Evolutionary conservation across 2,329 filamentous ascomycete species (phyloP).

Genomic region (Xylaria sp.): DNA sequence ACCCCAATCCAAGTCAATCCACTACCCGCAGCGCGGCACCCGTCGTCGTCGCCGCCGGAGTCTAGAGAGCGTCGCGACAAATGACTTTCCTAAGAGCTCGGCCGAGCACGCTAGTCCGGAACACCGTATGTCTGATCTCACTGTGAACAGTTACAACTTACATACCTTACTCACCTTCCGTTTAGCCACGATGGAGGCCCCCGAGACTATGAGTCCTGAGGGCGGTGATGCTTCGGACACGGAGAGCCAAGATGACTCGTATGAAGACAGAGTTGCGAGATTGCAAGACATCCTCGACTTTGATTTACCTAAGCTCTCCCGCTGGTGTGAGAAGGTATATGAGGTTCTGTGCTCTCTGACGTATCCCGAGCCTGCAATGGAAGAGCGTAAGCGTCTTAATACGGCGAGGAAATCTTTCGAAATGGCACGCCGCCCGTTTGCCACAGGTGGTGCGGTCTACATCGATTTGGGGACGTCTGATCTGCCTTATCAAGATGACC

Average conservation of each 20-base stretch:
- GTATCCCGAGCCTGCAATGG: constrained; percentile 29
- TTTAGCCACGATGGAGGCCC: constrained; percentile 28
- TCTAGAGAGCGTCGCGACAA: constrained; percentile 40
- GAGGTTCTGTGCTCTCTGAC: constrained; percentile 35
- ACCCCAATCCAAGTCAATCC: constrained; percentile 26
- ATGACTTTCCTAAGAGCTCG: constrained; percentile 37
- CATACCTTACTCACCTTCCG: constrained; percentile 12
- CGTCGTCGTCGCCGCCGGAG: constrained; percentile 39
- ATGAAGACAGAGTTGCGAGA: constrained; percentile 39
- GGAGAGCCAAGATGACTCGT: constrained; percentile 36
- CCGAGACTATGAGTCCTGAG: constrained; percentile 12
- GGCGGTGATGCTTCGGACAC: constrained; percentile 11
- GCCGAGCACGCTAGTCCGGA: constrained; percentile 30
- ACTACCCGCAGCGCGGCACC: constrained; percentile 41
- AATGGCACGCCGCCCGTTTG: constrained; percentile 39
- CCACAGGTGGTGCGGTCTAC: constrained; percentile 33
- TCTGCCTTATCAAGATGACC: constrained; percentile 36
- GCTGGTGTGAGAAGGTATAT: constrained; percentile 42
- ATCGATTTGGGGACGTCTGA: constrained; percentile 36
- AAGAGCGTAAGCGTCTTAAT: constrained; percentile 35
- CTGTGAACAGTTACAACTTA: constrained; percentile 5
- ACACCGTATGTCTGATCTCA: constrained; percentile 21
- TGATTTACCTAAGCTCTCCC: constrained; percentile 45
- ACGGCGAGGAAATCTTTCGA: constrained; percentile 34
- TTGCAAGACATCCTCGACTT: constrained; percentile 46